Evolutionary conservation across 345 rosid species (phyloP), one percentile per base, ranked within the genome.

Genomic region (Sisymbrium irio): DNA sequence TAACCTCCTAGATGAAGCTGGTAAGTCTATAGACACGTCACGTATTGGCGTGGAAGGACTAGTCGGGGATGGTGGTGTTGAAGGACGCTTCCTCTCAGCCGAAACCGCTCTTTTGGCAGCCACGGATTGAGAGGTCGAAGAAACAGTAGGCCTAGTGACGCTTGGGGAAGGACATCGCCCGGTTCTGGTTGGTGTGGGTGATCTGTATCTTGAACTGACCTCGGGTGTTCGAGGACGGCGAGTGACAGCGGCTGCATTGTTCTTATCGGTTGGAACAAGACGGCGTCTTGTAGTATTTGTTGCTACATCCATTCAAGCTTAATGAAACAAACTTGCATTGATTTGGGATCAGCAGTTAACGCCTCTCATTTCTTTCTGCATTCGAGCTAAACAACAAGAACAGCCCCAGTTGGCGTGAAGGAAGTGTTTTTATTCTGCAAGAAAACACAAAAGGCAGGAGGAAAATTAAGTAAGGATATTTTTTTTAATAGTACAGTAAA

Each of bases 1-100:
- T 60, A 83, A 62, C 84, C 90, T 87, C 81, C 97, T 86, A 67
- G 91, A 79, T 46, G 86, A 71, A 53, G 82, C 65, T 22, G 82
- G 85, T 58, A 74, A 68, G 77, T 86, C 84, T n/a, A 82, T 67
- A 60, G 83, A 86, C 65, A 81, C 78, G 15, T 90, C 99, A 51
- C 77, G 78, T 71, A 90, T 85, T 0, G 97, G 97, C 9, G 98
- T 96, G 68, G 84, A 85, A 1, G 87, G 89, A 25, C 85, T 77
- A 54, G 76, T 67, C 3, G 92, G 92, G 11, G 94, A 84, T 12
- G 89, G 77, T 7, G 98, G 93, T 41, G 94, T 83, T 40, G 97
- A 82, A 49, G 97, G 93, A 46, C 95, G 96, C 79, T 82, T 83
- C 81, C 99, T 87, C 76, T 92, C 99, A 2, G 94, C 97, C 13